Conservation (phyloP, 257 asterid genomes). For the Solanum boliviense region DNA sequence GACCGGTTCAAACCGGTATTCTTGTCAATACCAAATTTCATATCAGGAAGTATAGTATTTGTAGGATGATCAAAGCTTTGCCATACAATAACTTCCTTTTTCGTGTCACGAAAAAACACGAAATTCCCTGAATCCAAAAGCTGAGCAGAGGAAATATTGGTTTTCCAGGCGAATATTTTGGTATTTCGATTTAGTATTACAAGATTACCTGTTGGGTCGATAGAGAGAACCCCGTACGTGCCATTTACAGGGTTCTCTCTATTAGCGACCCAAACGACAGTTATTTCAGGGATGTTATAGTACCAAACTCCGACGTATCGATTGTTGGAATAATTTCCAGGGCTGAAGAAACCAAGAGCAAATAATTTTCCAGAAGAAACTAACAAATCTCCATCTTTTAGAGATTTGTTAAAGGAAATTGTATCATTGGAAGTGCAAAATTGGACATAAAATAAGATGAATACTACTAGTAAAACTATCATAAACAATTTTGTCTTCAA, state of each 20-base stretch:
- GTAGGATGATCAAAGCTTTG: conserved; percentile 3
- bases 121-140: not conserved
- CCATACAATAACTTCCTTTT: not conserved
- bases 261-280: conserved; percentile 1
- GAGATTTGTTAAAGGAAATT: not conserved
- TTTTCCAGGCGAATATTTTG: not conserved
- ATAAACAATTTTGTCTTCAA: not conserved
- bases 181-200: not conserved
- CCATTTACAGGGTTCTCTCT: not conserved
- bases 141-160: not conserved
- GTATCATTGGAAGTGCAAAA: not conserved
- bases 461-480: not conserved
- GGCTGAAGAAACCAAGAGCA: conserved; percentile 2
- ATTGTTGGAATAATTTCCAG: not conserved
- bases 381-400: not conserved
- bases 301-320: conserved; percentile 4
- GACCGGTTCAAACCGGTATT: not conserved
- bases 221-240: not conserved
- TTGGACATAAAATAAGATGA: not conserved
- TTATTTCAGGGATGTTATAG: not conserved
- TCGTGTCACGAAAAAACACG: not conserved
- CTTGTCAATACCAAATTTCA: not conserved
- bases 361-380: not conserved
- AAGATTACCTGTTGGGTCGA: not conserved
- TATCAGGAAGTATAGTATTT: not conserved